Percentiles rank a stretch among this genome's conserved stretches.
Evolutionary conservation across 306 rosid genomes (phyloP).

Genomic region (Fragaria iinumae): DNA sequence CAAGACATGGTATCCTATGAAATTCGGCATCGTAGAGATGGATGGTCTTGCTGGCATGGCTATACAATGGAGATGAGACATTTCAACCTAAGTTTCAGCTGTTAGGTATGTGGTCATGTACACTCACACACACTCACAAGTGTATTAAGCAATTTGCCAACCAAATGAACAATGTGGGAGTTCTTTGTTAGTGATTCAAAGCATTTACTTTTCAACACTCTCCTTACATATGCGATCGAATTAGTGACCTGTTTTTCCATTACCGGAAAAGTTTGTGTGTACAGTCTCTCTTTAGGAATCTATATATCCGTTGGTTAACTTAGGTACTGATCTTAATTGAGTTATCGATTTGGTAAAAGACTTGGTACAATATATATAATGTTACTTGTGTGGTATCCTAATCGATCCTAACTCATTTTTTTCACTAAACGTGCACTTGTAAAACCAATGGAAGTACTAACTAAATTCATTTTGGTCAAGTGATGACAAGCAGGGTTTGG

Average conservation of each 20-base stretch:
- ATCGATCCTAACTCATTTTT: background rate
- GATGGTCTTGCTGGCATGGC: background rate
- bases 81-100: background rate
- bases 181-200: background rate
- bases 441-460: background rate
- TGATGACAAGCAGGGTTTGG: background rate
- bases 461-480: background rate
- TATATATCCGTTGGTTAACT: background rate
- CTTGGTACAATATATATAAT: no score
- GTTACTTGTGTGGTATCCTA: background rate
- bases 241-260: background rate
- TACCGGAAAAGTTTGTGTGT: background rate
- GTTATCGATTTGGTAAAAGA: background rate
- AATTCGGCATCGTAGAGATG: background rate
- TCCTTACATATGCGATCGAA: background rate
- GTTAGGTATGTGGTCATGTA: background rate
- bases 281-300: background rate
- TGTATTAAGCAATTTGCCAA: background rate
- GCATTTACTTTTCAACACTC: background rate
- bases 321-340: background rate
- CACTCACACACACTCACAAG: background rate
- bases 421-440: background rate
- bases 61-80: background rate
- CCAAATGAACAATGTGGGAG: background rate
- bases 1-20: slow-evolving; percentile 8